Evolutionary conservation across 2,329 filamentous ascomycete genomes (phyloP).

Genomic region (Phyllosticta paracitricarpa): DNA sequence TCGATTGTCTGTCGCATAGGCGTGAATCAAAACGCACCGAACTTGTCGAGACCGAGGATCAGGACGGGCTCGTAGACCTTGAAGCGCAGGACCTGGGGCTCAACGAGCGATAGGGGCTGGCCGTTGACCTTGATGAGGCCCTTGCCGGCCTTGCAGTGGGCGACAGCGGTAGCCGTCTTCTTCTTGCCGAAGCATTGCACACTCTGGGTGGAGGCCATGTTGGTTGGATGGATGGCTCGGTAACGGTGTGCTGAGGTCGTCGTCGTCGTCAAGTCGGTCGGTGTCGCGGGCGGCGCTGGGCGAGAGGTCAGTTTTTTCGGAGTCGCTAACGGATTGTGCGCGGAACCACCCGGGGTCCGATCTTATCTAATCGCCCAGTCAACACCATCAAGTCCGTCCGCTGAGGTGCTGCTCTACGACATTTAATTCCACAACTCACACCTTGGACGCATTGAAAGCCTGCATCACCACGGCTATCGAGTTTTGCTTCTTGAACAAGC

Average conservation of each 20-base stretch:
- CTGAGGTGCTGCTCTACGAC: background rate
- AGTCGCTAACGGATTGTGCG: conserved; percentile 11
- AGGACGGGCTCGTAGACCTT: conserved; percentile 99
- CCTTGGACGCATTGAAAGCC: no score
- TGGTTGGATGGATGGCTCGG: conserved; percentile 32
- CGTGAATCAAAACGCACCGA: conserved; percentile 42
- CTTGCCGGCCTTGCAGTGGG: conserved; percentile 82
- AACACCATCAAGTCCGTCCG: background rate
- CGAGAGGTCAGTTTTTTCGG: conserved; percentile 6
- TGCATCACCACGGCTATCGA: no score
- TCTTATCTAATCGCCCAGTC: conserved; percentile 8
- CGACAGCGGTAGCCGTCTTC: conserved; percentile 62
- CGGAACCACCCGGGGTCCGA: conserved; percentile 2
- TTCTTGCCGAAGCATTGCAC: conserved; percentile 96
- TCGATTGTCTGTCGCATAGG: background rate
- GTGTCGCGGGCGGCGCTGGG: conserved; percentile 3
- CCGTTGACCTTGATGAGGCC: conserved; percentile 99
- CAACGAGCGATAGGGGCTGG: conserved; percentile 83
- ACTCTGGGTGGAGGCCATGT: conserved; percentile 55
- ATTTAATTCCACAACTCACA: no score
- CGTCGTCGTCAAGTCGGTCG: conserved; percentile 4
- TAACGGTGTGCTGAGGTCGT: conserved; percentile 6
- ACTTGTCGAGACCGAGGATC: conserved; percentile 95
- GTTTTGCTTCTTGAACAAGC: background rate
- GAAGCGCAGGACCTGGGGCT: conserved; percentile 95